These are phyloP conservation scores for Pyricularia sp. DNA, from an alignment of 2,329 filamentous ascomycete species.

Conservation along the genomic window DNA sequence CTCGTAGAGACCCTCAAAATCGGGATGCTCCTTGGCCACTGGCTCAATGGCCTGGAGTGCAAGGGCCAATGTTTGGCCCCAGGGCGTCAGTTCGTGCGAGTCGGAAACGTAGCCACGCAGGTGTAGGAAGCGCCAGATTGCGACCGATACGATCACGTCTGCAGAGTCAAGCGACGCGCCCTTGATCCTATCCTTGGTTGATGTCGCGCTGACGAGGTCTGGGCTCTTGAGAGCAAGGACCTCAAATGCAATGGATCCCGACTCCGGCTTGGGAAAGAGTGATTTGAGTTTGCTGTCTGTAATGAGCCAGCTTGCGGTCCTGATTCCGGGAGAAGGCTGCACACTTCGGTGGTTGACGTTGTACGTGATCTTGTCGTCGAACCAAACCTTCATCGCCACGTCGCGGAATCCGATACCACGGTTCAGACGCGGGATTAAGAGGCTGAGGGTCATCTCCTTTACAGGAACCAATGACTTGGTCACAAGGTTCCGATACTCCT, in stretches of 20 bases:
- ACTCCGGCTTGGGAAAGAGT: slow-evolving; percentile 31
- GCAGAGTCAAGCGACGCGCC: slow-evolving; percentile 44
- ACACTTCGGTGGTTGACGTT: slow-evolving; percentile 53
- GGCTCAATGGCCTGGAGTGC: slow-evolving; percentile 56
- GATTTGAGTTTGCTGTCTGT: slow-evolving; percentile 46
- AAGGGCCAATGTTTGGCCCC: slow-evolving; percentile 71
- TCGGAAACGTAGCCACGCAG: slow-evolving; percentile 77
- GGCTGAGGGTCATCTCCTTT: slow-evolving; percentile 65
- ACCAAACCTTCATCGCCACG: slow-evolving; percentile 77
- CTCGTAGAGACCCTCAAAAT: slow-evolving; percentile 54
- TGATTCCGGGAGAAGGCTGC: slow-evolving; percentile 36
- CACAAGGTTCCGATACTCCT: slow-evolving; percentile 73
- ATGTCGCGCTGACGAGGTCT: slow-evolving; percentile 61
- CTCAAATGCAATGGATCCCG: slow-evolving; percentile 46
- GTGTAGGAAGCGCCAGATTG: slow-evolving; percentile 82
- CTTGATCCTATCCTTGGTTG: slow-evolving; percentile 47
- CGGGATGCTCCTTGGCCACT: slow-evolving; percentile 32
- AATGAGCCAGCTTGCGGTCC: slow-evolving; percentile 61
- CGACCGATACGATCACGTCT: slow-evolving; percentile 63
- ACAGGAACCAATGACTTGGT: slow-evolving; percentile 64
- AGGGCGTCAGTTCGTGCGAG: slow-evolving; percentile 68
- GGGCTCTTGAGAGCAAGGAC: slow-evolving; percentile 59
- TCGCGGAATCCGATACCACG: slow-evolving; percentile 75
- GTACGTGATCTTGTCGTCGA: slow-evolving; percentile 58
- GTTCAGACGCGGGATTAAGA: slow-evolving; percentile 72